A percentile compares a stretch with the other conserved stretches of the same genome.
These are phyloP conservation scores for Xanthoconium separans DNA, from an alignment of 1,284 basidiomycete species.

Conservation along the genomic window DNA sequence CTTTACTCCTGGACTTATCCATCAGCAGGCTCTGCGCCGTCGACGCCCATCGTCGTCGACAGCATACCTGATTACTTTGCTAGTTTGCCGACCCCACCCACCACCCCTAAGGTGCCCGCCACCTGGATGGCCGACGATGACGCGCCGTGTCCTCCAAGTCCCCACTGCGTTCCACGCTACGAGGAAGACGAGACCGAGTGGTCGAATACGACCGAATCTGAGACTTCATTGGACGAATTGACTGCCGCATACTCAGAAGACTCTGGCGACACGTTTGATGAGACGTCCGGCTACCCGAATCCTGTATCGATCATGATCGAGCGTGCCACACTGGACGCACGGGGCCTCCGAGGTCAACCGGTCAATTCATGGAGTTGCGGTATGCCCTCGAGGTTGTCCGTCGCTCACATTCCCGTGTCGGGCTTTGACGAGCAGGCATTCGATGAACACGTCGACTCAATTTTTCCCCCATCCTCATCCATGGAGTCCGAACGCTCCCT, in stretches of 20 bases:
- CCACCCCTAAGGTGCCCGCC: background rate
- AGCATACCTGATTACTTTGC: background rate
- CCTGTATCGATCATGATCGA: constrained; percentile 8
- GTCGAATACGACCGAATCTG: background rate
- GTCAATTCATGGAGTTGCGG: background rate
- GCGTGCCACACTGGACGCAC: constrained; percentile 12
- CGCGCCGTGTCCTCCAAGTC: constrained; percentile 19
- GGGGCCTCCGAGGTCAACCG: background rate
- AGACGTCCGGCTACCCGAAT: background rate
- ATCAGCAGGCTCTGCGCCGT: constrained; percentile 1
- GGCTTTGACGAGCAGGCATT: constrained; percentile 13
- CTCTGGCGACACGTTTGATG: background rate
- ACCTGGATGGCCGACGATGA: background rate
- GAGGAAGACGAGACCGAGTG: background rate
- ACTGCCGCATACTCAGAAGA: background rate
- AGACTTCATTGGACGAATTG: background rate
- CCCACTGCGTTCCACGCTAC: background rate
- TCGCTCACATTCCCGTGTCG: constrained; percentile 8
- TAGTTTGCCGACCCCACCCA: constrained; percentile 12
- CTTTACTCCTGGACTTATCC: constrained; percentile 2
- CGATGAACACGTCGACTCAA: constrained; percentile 7
- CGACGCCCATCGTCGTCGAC: constrained; percentile 10
- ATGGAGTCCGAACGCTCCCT: background rate
- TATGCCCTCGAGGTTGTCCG: constrained; percentile 1
- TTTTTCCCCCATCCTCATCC: background rate